Evolutionary conservation across 805 yeast species (phyloP), one percentile per base, ranked within the genome.

Genomic region (Candida sonorensis): DNA sequence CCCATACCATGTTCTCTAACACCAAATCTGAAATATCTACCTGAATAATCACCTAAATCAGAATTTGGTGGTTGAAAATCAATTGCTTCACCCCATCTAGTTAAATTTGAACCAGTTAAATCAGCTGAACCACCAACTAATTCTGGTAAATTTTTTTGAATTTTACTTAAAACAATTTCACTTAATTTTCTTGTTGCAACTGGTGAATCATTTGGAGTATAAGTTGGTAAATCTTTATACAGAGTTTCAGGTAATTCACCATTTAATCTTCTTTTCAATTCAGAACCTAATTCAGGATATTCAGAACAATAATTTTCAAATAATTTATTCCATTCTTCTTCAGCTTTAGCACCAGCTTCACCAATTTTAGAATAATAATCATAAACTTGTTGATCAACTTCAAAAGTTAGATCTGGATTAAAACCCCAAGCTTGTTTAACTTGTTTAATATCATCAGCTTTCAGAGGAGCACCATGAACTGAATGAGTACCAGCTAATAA

Each of bases 1-100:
- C 95, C 96, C 97, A 90, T 87, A 63, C 85, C 97, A 67, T 92
- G 97, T 73, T 90, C 98, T 68, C 98, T 82, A 46, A 90, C 95
- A 79, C 98, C 98, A 62, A 81, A 90, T 69, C 97, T 81, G 64
- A 90, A 72, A 71, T 90, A 90, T 61, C 95, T 81, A 59, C 98
- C 98, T 37, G 77, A 44, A 72, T 81, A 88, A 55, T 77, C 77
- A 64, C 97, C 97, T 47, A 85, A 67, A 29, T 77, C 77, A 38
- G 86, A 65, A 35, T 75, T 55, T 35, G 86, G 84, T 35, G 92
- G 84, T 75, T 92, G 96, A 88, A 88, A 90, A 64, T 88, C 95
- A 46, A 74, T 75, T 41, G 94, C 85, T 42, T 67, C 79, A 51
- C 72, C 60, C 72, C 90, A 76, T 72, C 92, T 78, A 55, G 97